Evolutionary conservation across 2,329 filamentous ascomycete genomes (phyloP).

Genomic region (Cordyceps cateniannulata): DNA sequence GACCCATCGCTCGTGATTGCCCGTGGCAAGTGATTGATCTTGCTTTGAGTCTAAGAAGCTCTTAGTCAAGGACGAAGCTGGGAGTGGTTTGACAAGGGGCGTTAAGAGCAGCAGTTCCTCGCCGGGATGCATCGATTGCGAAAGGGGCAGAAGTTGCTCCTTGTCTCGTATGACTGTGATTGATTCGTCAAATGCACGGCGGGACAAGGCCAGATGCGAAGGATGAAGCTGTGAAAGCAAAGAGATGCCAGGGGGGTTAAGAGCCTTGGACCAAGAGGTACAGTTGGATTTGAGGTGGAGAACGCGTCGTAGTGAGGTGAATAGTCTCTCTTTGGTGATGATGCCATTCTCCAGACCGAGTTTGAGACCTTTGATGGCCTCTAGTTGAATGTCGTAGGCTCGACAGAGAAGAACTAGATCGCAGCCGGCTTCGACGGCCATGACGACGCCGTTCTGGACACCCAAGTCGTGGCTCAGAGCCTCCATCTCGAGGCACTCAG

Average conservation of each 20-base stretch:
- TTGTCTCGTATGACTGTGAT: constrained; percentile 91
- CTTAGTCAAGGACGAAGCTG: constrained; percentile 77
- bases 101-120: constrained; percentile 88
- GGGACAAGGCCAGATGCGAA: constrained; percentile 73
- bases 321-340: constrained; percentile 72
- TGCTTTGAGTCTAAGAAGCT: constrained; percentile 53
- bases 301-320: constrained; percentile 72
- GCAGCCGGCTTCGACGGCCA: constrained; percentile 95
- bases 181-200: constrained; percentile 81
- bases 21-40: constrained; percentile 26
- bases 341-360: constrained; percentile 86
- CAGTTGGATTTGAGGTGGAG: constrained; percentile 75
- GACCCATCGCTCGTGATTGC: constrained; percentile 47
- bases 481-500: constrained; percentile 95
- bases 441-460: constrained; percentile 93
- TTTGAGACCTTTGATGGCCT: constrained; percentile 85
- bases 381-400: constrained; percentile 80
- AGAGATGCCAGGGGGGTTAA: constrained; percentile 76
- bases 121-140: constrained; percentile 71
- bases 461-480: constrained; percentile 91
- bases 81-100: constrained; percentile 84
- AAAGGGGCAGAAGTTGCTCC: constrained; percentile 74
- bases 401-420: constrained; percentile 85
- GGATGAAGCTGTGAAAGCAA: constrained; percentile 76
- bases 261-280: constrained; percentile 83